These are phyloP conservation scores for Mycena vulgaris DNA, from an alignment of 768 basidiomycete genomes.

Conservation along the genomic window DNA sequence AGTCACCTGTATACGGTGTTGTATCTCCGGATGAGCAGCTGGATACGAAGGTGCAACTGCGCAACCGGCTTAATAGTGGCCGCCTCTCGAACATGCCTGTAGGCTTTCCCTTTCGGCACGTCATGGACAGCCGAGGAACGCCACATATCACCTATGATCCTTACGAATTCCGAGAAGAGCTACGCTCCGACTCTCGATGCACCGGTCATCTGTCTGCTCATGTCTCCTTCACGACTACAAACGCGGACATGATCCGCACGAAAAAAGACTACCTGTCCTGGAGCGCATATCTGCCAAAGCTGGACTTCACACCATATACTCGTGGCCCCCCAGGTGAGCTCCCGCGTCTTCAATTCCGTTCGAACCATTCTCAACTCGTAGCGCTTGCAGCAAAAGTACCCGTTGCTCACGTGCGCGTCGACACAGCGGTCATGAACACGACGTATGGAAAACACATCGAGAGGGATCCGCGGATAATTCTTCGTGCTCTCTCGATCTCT, in stretches of 20 bases:
- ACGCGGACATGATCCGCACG: conserved; percentile 23
- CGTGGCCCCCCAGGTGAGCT: conserved; percentile 48
- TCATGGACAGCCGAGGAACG: conserved; percentile 40
- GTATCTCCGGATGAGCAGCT: conserved; percentile 24
- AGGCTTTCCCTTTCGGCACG: conserved; percentile 56
- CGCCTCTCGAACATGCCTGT: conserved; percentile 49
- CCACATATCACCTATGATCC: conserved; percentile 47
- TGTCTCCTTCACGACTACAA: conserved; percentile 47
- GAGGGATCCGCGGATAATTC: conserved; percentile 52
- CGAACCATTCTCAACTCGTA: background rate
- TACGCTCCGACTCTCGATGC: conserved; percentile 41
- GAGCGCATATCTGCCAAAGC: conserved; percentile 47
- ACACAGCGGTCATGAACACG: conserved; percentile 50
- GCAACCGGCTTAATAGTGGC: conserved; percentile 49
- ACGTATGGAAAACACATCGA: conserved; percentile 51
- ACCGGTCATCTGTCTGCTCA: conserved; percentile 40
- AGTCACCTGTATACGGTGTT: conserved; percentile 30
- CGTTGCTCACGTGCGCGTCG: conserved; percentile 57
- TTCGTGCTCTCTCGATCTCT: conserved; percentile 57
- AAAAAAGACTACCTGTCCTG: conserved; percentile 48
- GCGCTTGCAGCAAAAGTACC: conserved; percentile 41
- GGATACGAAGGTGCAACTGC: conserved; percentile 47
- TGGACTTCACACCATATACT: conserved; percentile 37
- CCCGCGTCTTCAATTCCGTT: background rate
- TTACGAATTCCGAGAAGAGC: conserved; percentile 54